Evolutionary conservation across 2,329 filamentous ascomycete genomes (phyloP).

Genomic region (Colletotrichum scovillei): DNA sequence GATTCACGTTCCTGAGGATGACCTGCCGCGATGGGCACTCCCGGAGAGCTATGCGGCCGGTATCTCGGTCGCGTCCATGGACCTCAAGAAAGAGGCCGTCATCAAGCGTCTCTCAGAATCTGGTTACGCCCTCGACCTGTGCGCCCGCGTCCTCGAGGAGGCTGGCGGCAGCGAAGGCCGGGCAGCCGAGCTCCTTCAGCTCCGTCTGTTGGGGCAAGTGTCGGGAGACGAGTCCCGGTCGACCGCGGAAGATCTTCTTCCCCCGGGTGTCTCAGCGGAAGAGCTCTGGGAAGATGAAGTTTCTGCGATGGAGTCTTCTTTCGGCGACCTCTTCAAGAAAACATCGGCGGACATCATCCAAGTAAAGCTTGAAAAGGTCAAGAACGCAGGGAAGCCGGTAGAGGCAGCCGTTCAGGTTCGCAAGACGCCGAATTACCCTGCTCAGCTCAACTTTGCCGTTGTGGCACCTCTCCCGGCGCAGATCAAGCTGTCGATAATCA

Average conservation of each 20-base stretch:
- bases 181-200: constrained; percentile 84
- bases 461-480: constrained; percentile 84
- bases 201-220: constrained; percentile 40
- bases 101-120: constrained; percentile 84
- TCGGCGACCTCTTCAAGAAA: constrained; percentile 76
- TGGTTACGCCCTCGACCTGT: constrained; percentile 88
- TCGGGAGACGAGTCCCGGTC: constrained; percentile 4
- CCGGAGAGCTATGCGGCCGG: constrained; percentile 93
- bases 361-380: constrained; percentile 71
- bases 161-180: constrained; percentile 77
- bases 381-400: constrained; percentile 62
- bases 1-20: constrained; percentile 96
- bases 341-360: constrained; percentile 74
- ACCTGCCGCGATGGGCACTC: constrained; percentile 91
- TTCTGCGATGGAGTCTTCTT: constrained; percentile 85
- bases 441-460: constrained; percentile 75
- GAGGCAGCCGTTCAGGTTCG: constrained; percentile 74
- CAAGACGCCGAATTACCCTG: constrained; percentile 80
- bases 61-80: constrained; percentile 84
- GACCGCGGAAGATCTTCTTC: constrained; percentile 34
- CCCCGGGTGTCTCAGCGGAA: constrained; percentile 54
- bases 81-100: constrained; percentile 83
- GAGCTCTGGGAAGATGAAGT: constrained; percentile 89
- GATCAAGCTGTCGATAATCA: constrained; percentile 89
- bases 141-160: constrained; percentile 79